A percentile compares a stretch with the other conserved stretches of the same genome.
These are phyloP conservation scores for Lagenidium giganteum DNA, from an alignment of 352 stramenopile species.

Conservation along the genomic window DNA sequence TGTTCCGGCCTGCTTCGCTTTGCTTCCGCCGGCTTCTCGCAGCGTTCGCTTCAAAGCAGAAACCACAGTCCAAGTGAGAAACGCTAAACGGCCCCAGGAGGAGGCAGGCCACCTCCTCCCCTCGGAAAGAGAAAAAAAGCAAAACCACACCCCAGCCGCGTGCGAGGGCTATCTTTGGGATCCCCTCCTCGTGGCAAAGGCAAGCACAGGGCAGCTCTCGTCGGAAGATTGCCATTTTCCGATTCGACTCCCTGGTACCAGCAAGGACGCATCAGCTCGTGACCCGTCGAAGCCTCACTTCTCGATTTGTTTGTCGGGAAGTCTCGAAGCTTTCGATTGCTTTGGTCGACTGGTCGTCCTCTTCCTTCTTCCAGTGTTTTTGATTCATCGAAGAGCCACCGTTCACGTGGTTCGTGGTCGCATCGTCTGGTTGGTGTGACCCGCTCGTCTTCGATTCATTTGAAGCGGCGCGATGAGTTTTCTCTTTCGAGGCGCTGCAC, in stretches of 20 bases:
- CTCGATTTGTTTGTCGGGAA: no score
- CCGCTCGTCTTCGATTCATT: not conserved
- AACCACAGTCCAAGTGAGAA: slow-evolving; percentile 12
- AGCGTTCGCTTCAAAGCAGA: no score
- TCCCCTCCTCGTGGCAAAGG: not conserved
- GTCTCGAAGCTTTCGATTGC: no score
- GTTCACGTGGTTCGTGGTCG: no score
- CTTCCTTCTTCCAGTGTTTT: not conserved
- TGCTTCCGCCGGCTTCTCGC: no score
- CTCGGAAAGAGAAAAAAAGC: slow-evolving; percentile 2
- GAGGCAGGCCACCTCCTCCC: slow-evolving; percentile 17
- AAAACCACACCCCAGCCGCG: not conserved
- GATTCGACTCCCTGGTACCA: slow-evolving; percentile 7
- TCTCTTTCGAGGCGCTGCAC: slow-evolving; percentile 26
- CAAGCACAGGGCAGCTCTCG: slow-evolving; percentile 3
- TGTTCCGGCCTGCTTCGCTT: no score
- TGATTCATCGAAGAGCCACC: not conserved
- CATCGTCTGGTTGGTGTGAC: no score
- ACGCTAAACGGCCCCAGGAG: slow-evolving; percentile 11
- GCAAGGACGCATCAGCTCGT: no score
- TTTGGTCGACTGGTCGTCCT: no score
- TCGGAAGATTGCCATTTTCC: slow-evolving; percentile 6
- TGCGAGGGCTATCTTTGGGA: slow-evolving; percentile 1
- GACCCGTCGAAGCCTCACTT: not conserved
- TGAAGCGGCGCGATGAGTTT: slow-evolving; percentile 26